phyloP scores from a whole-genome alignment of 306 rosid species.

The Calophaca sinica region DNA sequence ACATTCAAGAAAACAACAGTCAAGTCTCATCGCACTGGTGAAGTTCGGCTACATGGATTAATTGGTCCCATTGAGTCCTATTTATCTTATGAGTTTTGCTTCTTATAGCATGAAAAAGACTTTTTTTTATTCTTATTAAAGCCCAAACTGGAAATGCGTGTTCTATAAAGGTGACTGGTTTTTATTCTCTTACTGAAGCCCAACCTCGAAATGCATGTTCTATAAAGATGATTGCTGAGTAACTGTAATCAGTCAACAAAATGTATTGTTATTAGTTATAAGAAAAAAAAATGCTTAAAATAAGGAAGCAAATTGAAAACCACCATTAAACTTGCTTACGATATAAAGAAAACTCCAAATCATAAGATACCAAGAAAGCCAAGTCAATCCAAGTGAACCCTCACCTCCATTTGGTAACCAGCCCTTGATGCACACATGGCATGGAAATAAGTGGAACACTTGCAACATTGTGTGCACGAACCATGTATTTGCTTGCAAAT shows the following conservation, averaged over 20 bases:
- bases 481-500: slow-evolving; percentile 98
- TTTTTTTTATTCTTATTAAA: slow-evolving; percentile 29
- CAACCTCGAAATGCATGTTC: slow-evolving; percentile 30
- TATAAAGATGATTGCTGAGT: slow-evolving; percentile 22
- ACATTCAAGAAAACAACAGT: slow-evolving; percentile 29
- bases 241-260: slow-evolving; percentile 21
- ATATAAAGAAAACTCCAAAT: slow-evolving; percentile 12
- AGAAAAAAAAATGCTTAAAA: slow-evolving; percentile 28
- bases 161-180: no score
- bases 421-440: slow-evolving; percentile 99
- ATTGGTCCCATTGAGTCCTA: neutral
- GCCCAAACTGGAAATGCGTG: slow-evolving; percentile 16
- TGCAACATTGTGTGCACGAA: slow-evolving; percentile 98
- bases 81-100: slow-evolving; percentile 15
- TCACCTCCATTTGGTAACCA: slow-evolving; percentile 99
- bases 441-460: slow-evolving; percentile 98
- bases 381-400: slow-evolving; percentile 40
- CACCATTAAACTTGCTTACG: slow-evolving; percentile 12
- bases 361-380: slow-evolving; percentile 28
- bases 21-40: neutral
- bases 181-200: no score
- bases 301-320: slow-evolving; percentile 36
- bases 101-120: slow-evolving; percentile 11
- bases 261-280: neutral
- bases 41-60: slow-evolving; percentile 16